Base-by-base conservation (phyloP, 805 yeast species). In the Phaffomyces thermotolerans region DNA sequence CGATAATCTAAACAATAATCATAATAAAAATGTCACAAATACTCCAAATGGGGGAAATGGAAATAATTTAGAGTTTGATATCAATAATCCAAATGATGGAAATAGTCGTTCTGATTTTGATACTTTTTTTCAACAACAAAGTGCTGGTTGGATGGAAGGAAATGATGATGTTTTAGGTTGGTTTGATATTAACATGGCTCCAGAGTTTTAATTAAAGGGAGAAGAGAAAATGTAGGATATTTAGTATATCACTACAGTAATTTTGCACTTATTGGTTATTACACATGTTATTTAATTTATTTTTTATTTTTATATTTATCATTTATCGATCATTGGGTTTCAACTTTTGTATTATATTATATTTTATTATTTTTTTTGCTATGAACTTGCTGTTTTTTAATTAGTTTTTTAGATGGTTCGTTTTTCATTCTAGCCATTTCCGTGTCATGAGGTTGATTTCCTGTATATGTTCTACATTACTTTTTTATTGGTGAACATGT, bases 161-260 rank as follows among this genome's bases (percentile, higher is more conserved):
- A 86, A 80, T 37, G 97, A 90, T 57, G 97, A 90, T 59, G 84
- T 90, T 56, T 67, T 90, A 38, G 97, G 97, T 12, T 90, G 96
- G 96, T 84, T 90, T 68, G 95, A 87, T 59, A 79, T 80, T 60
- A 83, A 83, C 55, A 77, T 76, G 82, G 79, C 77, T 4, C 81
- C 81, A 0, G 81, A 75, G 47, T 78, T 78, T 54, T 76, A 9
- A 13, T 9, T 27, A 49, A 62, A 3, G 15, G 13, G 15, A 14
- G 29, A 27, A 20, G 22, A 20, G 5, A 5, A 20, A 5, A n/a
- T n/a, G n/a, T n/a, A n/a, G n/a, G n/a, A n/a, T n/a, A n/a, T n/a
- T n/a, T n/a, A 20, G 22, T 20, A 20, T 20, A 5, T 5, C 5
- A 20, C 22, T 20, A 20, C 22, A 20, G 22, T 20, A 20, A 20